Evolutionary conservation across 2,329 filamentous ascomycete genomes (phyloP), one percentile per base, ranked within the genome.

Genomic region (Cordyceps militaris): DNA sequence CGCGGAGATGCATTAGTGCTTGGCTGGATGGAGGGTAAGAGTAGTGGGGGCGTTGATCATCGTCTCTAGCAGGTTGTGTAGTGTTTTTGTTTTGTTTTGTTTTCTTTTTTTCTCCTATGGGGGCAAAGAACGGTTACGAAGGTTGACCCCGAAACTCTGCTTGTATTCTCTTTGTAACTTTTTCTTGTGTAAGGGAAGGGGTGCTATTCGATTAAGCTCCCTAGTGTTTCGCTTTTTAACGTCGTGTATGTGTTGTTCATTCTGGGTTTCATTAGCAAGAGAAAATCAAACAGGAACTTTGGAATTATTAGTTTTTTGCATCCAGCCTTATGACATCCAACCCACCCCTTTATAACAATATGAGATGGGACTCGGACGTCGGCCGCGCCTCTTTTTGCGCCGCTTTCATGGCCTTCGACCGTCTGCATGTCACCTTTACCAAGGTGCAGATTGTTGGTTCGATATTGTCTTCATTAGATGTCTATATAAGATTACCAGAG

Each of bases 1-100:
- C 49, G 63, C 66, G 36, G 69, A 70, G 14, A 70, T 70, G 68
- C 64, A 68, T 53, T 70, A 52, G 49, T n/a, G 16, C 8, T n/a
- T 14, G 9, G 16, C 23, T 8, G 24, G 8, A 42, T 42, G 9
- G 6, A 24, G 48, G 5, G 14, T 5, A 14, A 46, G 43, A 46
- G 11, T 5, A 3, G 2, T 8, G 14, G 30, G 7, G 21, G 32
- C 4, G 5, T 28, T 40, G 46, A 2, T 11, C 11, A 23, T 23
- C n/a, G 14, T 38, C 24, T 36, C n/a, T n/a, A 32, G 36, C 38
- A 43, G 16, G 34, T 16, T 14, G 34, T 38, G 34, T n/a, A n/a
- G n/a, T n/a, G n/a, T n/a, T n/a, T n/a, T n/a, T n/a, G n/a, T n/a
- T n/a, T n/a, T n/a, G n/a, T n/a, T 14, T 32, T 21, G 42, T 46